phyloP scores from a whole-genome alignment of 2,329 filamentous ascomycete species.

The Botryotinia narcissicola region DNA sequence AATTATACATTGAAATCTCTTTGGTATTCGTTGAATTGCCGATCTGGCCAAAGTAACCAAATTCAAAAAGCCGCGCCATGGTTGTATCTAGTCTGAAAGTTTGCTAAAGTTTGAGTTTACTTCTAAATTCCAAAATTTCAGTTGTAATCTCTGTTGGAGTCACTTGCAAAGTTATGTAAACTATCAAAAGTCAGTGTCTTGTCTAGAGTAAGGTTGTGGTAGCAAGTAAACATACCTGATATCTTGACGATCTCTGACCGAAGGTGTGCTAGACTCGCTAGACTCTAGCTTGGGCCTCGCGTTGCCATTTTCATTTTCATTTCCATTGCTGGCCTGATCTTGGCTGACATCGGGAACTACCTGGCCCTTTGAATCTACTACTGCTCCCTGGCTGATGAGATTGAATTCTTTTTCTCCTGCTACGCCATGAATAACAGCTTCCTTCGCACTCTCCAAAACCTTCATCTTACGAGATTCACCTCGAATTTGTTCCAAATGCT shows the following conservation, averaged over 20 bases:
- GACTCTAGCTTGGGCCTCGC: slow-evolving; percentile 34
- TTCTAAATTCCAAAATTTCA: slow-evolving; percentile 15
- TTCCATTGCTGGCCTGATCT: slow-evolving; percentile 23
- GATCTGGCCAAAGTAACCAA: not conserved
- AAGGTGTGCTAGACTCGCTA: slow-evolving; percentile 32
- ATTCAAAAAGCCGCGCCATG: not conserved
- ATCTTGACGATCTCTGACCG: slow-evolving; percentile 39
- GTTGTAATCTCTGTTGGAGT: slow-evolving; percentile 34
- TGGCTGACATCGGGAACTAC: slow-evolving; percentile 47
- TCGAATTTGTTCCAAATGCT: slow-evolving; percentile 69
- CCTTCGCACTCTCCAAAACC: slow-evolving; percentile 60
- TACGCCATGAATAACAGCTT: slow-evolving; percentile 61
- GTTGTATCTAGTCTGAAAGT: not conserved
- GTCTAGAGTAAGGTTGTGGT: not conserved
- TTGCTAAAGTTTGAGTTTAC: not conserved
- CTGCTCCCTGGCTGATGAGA: slow-evolving; percentile 60
- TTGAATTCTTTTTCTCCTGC: slow-evolving; percentile 59
- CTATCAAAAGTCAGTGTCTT: slow-evolving; percentile 9
- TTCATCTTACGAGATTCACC: slow-evolving; percentile 69
- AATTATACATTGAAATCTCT: not conserved
- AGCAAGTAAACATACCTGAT: slow-evolving; percentile 34
- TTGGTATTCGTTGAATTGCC: not conserved
- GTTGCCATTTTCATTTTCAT: slow-evolving; percentile 30
- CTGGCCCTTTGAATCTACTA: slow-evolving; percentile 54
- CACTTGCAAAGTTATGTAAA: slow-evolving; percentile 28